Conservation (phyloP, 768 basidiomycete species). For the Neoboletus subvelutipes region DNA sequence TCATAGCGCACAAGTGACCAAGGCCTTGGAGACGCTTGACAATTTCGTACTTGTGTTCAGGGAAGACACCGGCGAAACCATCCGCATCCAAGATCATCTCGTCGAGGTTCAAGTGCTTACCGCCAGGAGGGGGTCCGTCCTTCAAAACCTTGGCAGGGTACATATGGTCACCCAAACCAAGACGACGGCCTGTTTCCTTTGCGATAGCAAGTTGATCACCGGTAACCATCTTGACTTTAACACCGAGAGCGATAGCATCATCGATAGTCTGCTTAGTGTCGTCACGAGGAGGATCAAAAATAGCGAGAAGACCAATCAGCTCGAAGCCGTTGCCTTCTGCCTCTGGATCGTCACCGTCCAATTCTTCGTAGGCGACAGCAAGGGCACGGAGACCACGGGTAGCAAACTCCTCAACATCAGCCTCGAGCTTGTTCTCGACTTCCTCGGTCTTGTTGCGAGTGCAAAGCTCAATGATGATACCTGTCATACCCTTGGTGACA, state of each 20-base stretch:
- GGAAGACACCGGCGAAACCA: constrained; percentile 99
- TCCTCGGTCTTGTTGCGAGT: constrained; percentile 96
- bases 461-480: constrained; percentile 97
- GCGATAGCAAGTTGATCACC: constrained; percentile 99
- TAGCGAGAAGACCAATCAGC: constrained; percentile 93
- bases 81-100: constrained; percentile 99
- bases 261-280: constrained; percentile 99
- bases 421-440: constrained; percentile 86
- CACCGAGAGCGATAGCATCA: constrained; percentile 92
- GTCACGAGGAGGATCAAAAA: constrained; percentile 96
- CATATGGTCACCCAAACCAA: constrained; percentile 99
- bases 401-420: constrained; percentile 96
- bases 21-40: constrained; percentile 97
- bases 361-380: constrained; percentile 92
- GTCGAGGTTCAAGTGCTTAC: constrained; percentile 82
- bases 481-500: constrained; percentile 99
- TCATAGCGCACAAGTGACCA: constrained; percentile 97
- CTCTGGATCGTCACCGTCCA: constrained; percentile 79
- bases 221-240: constrained; percentile 99
- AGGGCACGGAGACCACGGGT: constrained; percentile 93
- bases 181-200: constrained; percentile 98
- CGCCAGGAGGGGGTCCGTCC: constrained; percentile 87
- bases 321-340: constrained; percentile 96
- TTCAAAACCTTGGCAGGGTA: constrained; percentile 99
- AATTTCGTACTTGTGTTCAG: constrained; percentile 99